Evolutionary conservation across 1,139 yeast genomes (phyloP), one percentile per base, ranked within the genome.

Genomic region (Lizanozyma gosingica): DNA sequence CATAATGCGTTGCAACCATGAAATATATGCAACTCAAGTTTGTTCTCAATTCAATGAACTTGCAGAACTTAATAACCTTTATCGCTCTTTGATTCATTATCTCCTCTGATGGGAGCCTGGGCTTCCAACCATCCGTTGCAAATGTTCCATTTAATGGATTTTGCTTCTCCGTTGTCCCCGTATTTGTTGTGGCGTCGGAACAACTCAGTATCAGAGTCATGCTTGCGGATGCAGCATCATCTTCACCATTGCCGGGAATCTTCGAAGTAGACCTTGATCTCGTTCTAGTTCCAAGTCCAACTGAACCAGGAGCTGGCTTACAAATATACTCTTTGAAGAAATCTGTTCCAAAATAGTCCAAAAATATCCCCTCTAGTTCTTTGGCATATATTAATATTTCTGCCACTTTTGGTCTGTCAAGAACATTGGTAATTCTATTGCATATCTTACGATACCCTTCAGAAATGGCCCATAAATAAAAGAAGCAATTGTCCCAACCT

Each of bases 11-110:
- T 14, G 71, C 71, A 41, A 70, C 62, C 57, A 64, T 61, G 44
- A 63, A 69, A 48, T 70, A 70, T 49, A 69, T 56, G 39, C 72
- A 63, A n/a, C 72, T 65, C 40, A 70, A 52, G 47, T 67, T 67
- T 1, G 73, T 63, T 39, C 75, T 54, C 40, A 69, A 51, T 45
- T 63, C 66, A 34, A 69, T 57, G 44, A 69, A 70, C 8, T 55
- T 41, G 34, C 61, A 52, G 50, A 62, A 70, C 41, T 64, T 64
- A 22, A 58, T 45, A 4, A 68, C 74, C 46, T 68, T 70, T 42
- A 22, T 11, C 29, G 29, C 29, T 11, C 29, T 22, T 22, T 22
- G 9, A 11, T 11, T 22, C 11, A 22, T 6, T 22, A 22, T 22
- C 6, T 22, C 11, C 11, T 22, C 29, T 22, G 29, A 22, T 22